Conservation (phyloP, 2,329 filamentous ascomycete species). For the Hypoxylon sp. region DNA sequence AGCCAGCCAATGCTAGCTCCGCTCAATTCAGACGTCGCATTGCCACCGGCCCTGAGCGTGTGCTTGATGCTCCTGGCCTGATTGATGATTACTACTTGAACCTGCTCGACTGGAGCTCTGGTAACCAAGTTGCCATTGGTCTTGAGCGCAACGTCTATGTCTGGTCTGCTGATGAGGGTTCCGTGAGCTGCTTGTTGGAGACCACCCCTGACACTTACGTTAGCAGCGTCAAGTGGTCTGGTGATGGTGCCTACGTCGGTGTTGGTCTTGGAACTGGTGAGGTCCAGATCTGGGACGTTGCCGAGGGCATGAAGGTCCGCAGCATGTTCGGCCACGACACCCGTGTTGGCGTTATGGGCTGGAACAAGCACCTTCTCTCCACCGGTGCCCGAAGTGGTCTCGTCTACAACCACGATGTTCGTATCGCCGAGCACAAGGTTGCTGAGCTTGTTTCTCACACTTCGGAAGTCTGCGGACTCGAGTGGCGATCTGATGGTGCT, state of each 20-base stretch:
- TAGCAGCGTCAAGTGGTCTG: slow-evolving; percentile 98
- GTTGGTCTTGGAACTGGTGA: slow-evolving; percentile 95
- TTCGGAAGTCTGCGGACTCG: slow-evolving; percentile 96
- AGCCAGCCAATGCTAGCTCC: slow-evolving; percentile 76
- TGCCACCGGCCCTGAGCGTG: slow-evolving; percentile 93
- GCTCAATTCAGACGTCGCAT: slow-evolving; percentile 93
- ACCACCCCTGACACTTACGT: slow-evolving; percentile 92
- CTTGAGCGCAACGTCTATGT: slow-evolving; percentile 97
- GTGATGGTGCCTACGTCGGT: slow-evolving; percentile 94
- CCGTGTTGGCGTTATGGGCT: slow-evolving; percentile 97
- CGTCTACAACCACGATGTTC: slow-evolving; percentile 98
- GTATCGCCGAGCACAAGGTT: slow-evolving; percentile 96
- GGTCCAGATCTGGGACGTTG: slow-evolving; percentile 99
- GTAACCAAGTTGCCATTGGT: slow-evolving; percentile 97
- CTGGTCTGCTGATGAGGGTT: slow-evolving; percentile 95
- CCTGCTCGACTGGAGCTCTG: slow-evolving; percentile 96
- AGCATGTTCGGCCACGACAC: slow-evolving; percentile 99
- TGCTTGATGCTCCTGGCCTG: slow-evolving; percentile 93
- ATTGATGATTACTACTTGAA: slow-evolving; percentile 99
- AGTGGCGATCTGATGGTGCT: slow-evolving; percentile 96
- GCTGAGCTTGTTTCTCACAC: slow-evolving; percentile 97
- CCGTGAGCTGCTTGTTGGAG: slow-evolving; percentile 89
- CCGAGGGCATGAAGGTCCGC: slow-evolving; percentile 93
- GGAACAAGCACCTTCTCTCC: slow-evolving; percentile 98
- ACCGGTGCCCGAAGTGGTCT: slow-evolving; percentile 94